phyloP scores from a whole-genome alignment of 1,284 basidiomycete genomes.

The Ceratobasidium papillatum region DNA sequence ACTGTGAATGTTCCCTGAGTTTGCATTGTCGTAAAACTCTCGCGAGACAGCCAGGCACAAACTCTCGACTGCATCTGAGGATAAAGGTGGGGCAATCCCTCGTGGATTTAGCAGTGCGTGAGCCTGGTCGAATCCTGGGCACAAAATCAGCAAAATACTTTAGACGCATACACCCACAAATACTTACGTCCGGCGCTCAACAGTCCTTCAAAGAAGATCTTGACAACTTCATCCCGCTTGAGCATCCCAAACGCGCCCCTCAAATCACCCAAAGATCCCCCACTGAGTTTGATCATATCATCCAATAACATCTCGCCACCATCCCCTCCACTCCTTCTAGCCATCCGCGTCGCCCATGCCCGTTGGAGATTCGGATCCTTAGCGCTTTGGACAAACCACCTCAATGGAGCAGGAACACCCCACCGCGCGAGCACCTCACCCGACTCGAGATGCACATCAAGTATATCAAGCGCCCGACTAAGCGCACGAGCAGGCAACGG shows the following conservation, averaged over 20 bases:
- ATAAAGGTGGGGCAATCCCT: constrained; percentile 62
- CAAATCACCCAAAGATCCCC: constrained; percentile 67
- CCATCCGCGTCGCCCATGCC: constrained; percentile 87
- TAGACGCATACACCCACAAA: not conserved
- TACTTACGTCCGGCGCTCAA: constrained; percentile 86
- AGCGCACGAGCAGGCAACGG: constrained; percentile 76
- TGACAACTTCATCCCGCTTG: constrained; percentile 71
- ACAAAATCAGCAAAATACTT: constrained; percentile 35
- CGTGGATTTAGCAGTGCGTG: constrained; percentile 68
- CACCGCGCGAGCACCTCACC: constrained; percentile 90
- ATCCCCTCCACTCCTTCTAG: constrained; percentile 70
- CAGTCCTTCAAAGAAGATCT: constrained; percentile 84
- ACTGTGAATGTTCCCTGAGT: constrained; percentile 86
- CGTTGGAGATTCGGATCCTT: constrained; percentile 73
- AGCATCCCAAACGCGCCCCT: constrained; percentile 83
- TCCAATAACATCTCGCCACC: constrained; percentile 63
- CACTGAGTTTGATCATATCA: constrained; percentile 85
- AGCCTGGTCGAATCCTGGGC: constrained; percentile 80
- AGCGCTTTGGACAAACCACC: constrained; percentile 85
- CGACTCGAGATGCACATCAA: constrained; percentile 92
- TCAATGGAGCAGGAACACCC: constrained; percentile 79
- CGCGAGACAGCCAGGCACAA: constrained; percentile 81
- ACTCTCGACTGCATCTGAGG: constrained; percentile 68
- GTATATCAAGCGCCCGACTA: constrained; percentile 83
- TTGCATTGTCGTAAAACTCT: constrained; percentile 94